These are phyloP conservation scores for Sporothrix brunneoviolacea DNA, from an alignment of 2,329 filamentous ascomycete species.

Conservation along the genomic window DNA sequence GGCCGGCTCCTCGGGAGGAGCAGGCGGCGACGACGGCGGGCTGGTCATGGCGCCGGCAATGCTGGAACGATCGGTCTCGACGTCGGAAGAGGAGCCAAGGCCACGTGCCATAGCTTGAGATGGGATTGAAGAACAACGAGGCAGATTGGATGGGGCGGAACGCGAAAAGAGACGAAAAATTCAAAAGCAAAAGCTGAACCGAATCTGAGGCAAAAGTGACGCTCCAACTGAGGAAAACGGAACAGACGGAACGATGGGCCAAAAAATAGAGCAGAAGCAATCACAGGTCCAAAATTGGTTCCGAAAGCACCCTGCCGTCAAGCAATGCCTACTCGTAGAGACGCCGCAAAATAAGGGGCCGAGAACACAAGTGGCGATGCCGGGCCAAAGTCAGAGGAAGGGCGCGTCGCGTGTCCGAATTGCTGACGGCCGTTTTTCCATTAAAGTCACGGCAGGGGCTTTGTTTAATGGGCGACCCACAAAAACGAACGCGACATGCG, in stretches of 20 bases:
- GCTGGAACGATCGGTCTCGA: slow-evolving; percentile 7
- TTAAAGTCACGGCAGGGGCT: not conserved
- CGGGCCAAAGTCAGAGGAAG: not conserved
- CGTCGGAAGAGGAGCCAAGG: slow-evolving; percentile 11
- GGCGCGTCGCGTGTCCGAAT: slow-evolving; percentile 9
- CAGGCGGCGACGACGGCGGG: slow-evolving; percentile 15
- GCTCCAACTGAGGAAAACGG: not conserved
- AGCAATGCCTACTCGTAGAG: no score
- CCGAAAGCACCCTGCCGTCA: no score
- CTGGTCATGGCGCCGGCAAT: slow-evolving; percentile 7
- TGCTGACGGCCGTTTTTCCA: not conserved
- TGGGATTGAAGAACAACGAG: not conserved
- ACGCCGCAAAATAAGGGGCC: not conserved
- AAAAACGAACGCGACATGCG: no score
- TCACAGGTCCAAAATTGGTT: not conserved
- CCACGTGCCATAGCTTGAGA: slow-evolving; percentile 6
- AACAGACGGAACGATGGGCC: not conserved
- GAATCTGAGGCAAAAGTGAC: slow-evolving; percentile 1
- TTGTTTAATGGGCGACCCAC: not conserved
- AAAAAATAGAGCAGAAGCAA: not conserved
- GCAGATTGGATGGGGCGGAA: not conserved
- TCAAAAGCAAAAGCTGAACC: not conserved
- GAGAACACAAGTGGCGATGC: not conserved
- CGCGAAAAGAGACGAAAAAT: not conserved
- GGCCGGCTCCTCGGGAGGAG: not conserved